phyloP scores from a whole-genome alignment of 208 protist genomes.

The Crithidia sp. region DNA sequence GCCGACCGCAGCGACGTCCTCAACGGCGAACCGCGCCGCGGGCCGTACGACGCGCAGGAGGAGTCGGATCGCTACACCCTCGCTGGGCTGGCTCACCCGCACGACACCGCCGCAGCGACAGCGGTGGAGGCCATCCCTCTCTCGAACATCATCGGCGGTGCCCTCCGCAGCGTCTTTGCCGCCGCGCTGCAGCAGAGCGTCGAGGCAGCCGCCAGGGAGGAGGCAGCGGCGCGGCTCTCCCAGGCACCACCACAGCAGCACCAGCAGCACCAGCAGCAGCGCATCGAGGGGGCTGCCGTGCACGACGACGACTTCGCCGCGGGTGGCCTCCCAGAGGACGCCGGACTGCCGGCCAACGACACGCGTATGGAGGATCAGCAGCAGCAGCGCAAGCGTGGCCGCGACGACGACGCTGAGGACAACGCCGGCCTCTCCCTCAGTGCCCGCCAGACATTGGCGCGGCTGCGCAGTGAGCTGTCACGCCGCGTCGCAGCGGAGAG shows the following conservation, averaged over 20 bases:
- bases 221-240: conserved; percentile 14
- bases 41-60: conserved; percentile 69
- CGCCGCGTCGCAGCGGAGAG: background rate
- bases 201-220: conserved; percentile 33
- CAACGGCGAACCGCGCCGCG: conserved; percentile 58
- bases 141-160: conserved; percentile 33
- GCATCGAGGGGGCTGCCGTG: conserved; percentile 10
- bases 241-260: no score
- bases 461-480: conserved; percentile 42
- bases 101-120: conserved; percentile 7
- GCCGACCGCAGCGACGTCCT: conserved; percentile 70
- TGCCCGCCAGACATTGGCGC: conserved; percentile 58
- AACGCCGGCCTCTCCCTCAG: conserved; percentile 40
- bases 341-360: conserved; percentile 6
- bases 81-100: conserved; percentile 26
- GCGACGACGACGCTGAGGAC: conserved; percentile 20
- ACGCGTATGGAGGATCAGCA: background rate
- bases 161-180: conserved; percentile 46
- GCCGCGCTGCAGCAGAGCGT: conserved; percentile 43
- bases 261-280: conserved; percentile 10
- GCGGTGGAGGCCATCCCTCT: conserved; percentile 27
- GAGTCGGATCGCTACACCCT: conserved; percentile 59
- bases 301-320: conserved; percentile 19
- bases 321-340: conserved; percentile 12
- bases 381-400: conserved; percentile 25